These are phyloP conservation scores for Emmonsiellopsis sp. DNA, from an alignment of 2,329 filamentous ascomycete species.

Conservation along the genomic window DNA sequence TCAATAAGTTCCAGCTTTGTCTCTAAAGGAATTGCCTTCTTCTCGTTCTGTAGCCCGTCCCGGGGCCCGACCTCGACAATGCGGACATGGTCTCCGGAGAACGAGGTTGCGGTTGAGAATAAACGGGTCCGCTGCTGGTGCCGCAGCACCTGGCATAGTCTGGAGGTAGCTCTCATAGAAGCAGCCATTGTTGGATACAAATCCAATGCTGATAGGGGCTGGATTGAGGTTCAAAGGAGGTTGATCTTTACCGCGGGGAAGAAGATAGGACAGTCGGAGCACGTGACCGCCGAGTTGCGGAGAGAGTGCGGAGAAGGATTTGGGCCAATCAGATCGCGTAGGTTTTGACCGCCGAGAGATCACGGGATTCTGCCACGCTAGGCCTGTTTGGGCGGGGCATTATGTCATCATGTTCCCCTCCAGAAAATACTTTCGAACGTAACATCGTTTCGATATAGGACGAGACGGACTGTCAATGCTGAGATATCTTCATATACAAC, in stretches of 20 bases:
- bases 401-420: background rate
- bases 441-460: background rate
- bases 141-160: constrained; percentile 21
- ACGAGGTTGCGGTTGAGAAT: constrained; percentile 31
- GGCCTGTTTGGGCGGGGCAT: background rate
- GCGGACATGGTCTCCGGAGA: constrained; percentile 40
- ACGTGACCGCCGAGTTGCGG: background rate
- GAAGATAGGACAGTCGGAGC: background rate
- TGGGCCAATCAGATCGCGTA: background rate
- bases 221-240: background rate
- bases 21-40: constrained; percentile 37
- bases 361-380: background rate
- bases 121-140: constrained; percentile 15
- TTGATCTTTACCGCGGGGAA: background rate
- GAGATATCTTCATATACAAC: background rate
- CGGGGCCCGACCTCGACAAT: constrained; percentile 46
- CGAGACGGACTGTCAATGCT: background rate
- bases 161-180: constrained; percentile 16
- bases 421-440: background rate
- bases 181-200: constrained; percentile 15
- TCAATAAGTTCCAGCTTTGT: constrained; percentile 43
- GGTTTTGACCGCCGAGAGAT: background rate
- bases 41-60: constrained; percentile 46
- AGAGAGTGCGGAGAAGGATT: background rate
- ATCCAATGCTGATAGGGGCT: background rate